A percentile compares a stretch with the other conserved stretches of the same genome.
These are phyloP conservation scores for Arabidopsis arenosa DNA, from an alignment of 345 rosid species.

Conservation along the genomic window DNA sequence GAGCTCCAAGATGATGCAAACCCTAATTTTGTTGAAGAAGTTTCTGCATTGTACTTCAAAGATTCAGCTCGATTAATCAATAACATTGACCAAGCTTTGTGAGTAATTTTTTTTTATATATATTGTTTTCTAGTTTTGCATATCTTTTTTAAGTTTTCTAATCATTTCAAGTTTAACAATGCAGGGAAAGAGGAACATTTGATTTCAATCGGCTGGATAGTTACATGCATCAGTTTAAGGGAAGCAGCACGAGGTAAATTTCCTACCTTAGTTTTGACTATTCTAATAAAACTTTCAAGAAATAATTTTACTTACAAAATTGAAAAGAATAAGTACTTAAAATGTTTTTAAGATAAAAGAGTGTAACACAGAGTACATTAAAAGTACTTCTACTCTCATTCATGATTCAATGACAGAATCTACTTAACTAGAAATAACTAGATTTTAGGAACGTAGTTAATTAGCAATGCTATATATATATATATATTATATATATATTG, in stretches of 20 bases:
- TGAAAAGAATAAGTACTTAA: neutral
- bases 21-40: conserved; percentile 75
- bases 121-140: neutral
- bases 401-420: neutral
- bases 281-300: neutral
- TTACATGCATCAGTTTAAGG: conserved; percentile 92
- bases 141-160: neutral
- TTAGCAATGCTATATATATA: neutral
- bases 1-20: conserved; percentile 75
- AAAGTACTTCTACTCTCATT: conserved; percentile 15
- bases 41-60: conserved; percentile 57
- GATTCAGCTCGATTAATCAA: conserved; percentile 65
- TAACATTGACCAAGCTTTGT: conserved; percentile 69
- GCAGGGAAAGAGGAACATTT: conserved; percentile 44
- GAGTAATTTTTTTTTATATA: conserved; percentile 29
- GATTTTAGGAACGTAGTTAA: neutral
- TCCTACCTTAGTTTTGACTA: neutral
- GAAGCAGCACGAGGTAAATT: conserved; percentile 84
- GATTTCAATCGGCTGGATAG: conserved; percentile 69
- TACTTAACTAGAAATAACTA: neutral
- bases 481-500: neutral
- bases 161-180: conserved; percentile 17
- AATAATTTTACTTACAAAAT: neutral
- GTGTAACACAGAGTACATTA: neutral
- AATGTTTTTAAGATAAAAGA: neutral